These are phyloP conservation scores for Tolypocladium endophyticum DNA, from an alignment of 2,329 filamentous ascomycete species.

Conservation along the genomic window DNA sequence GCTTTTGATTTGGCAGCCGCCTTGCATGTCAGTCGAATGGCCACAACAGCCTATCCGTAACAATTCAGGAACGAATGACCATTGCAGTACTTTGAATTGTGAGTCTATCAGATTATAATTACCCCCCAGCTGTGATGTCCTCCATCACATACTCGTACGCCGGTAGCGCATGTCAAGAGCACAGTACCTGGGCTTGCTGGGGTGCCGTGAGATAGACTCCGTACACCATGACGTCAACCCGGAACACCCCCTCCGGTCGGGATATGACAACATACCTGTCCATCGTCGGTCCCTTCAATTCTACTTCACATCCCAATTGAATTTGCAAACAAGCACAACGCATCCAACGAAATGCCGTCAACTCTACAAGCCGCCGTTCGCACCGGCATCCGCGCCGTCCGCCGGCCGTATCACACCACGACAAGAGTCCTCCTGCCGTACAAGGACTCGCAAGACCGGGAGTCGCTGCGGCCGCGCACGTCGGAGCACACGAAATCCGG, in stretches of 20 bases:
- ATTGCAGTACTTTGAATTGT: not conserved
- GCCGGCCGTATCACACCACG: constrained; percentile 22
- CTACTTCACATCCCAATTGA: not conserved
- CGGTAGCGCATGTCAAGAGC: not conserved
- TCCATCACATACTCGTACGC: not conserved
- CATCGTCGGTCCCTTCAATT: not conserved
- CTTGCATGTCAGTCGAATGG: not conserved
- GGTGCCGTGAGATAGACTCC: too few relatives aligned
- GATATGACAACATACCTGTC: not conserved
- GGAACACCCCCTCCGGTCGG: not conserved
- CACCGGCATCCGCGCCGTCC: not conserved
- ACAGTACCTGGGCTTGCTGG: not conserved
- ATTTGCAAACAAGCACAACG: not conserved
- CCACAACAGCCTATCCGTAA: not conserved
- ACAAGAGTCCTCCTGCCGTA: constrained; percentile 22
- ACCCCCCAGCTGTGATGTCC: not conserved
- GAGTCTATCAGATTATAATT: not conserved
- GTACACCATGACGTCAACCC: not conserved
- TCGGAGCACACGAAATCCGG: constrained; percentile 61
- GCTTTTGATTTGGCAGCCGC: not conserved
- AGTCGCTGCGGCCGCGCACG: constrained; percentile 52
- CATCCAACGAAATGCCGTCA: not conserved
- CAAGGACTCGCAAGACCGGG: constrained; percentile 46
- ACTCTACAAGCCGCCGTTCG: not conserved
- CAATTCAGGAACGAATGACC: not conserved